Conservation (phyloP, 2,329 filamentous ascomycete genomes). For the Sporothrix pseudoabietina region DNA sequence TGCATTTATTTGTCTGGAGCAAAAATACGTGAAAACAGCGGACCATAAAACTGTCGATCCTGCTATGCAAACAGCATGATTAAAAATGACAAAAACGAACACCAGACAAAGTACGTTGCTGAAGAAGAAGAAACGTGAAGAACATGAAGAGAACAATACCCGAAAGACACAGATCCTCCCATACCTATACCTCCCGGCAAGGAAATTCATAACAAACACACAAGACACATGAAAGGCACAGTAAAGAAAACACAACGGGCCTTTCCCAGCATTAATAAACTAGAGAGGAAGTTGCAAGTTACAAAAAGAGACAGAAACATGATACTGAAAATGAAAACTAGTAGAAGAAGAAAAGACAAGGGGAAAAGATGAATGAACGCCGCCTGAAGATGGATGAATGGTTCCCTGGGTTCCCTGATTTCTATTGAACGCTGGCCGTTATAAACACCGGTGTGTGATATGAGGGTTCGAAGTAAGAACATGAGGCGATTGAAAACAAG, state of each 20-base stretch:
- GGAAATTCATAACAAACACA: background rate
- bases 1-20: background rate
- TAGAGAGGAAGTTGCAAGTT: background rate
- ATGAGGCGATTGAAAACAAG: background rate
- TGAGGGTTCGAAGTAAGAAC: slow-evolving; percentile 8
- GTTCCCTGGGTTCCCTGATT: slow-evolving; percentile 24
- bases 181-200: background rate
- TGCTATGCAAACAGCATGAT: slow-evolving; percentile 9
- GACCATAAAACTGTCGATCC: background rate
- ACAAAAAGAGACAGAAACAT: background rate
- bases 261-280: background rate
- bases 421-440: slow-evolving; percentile 30
- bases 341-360: background rate
- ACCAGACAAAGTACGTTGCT: background rate
- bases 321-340: background rate
- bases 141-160: background rate
- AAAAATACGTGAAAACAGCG: background rate
- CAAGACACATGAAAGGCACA: background rate
- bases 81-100: slow-evolving; percentile 21
- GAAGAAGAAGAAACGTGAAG: background rate
- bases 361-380: slow-evolving; percentile 28
- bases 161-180: slow-evolving; percentile 13
- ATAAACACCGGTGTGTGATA: slow-evolving; percentile 25
- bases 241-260: background rate
- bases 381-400: slow-evolving; percentile 32